phyloP scores from a whole-genome alignment of 1,284 basidiomycete species.

The Ceratobasidium sp. region DNA sequence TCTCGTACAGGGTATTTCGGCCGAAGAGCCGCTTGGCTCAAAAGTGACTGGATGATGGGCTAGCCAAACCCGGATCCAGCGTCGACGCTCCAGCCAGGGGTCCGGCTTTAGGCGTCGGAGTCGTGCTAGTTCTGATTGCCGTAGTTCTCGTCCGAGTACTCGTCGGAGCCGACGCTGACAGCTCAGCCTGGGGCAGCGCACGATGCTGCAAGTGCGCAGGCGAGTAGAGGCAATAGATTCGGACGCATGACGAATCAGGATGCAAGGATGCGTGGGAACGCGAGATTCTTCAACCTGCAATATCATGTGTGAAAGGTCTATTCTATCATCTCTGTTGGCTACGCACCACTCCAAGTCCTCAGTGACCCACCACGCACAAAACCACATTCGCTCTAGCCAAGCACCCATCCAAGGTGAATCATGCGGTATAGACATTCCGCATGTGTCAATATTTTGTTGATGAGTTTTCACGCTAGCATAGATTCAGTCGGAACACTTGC shows the following conservation, averaged over 20 bases:
- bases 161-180: not conserved
- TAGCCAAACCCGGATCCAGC: constrained; percentile 73
- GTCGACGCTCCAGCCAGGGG: constrained; percentile 71
- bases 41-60: constrained; percentile 67
- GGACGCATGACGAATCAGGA: constrained; percentile 23
- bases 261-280: not conserved
- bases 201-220: constrained; percentile 31
- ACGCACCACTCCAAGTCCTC: not conserved
- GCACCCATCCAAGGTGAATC: not conserved
- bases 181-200: constrained; percentile 42
- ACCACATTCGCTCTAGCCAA: not conserved
- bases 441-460: too few species aligned
- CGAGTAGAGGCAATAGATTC: constrained; percentile 6
- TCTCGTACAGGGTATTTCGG: constrained; percentile 83
- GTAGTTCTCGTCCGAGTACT: constrained; percentile 1
- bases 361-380: constrained; percentile 9
- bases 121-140: constrained; percentile 11
- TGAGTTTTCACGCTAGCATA: too few species aligned
- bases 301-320: not conserved
- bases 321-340: constrained; percentile 38
- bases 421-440: too few species aligned
- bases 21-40: constrained; percentile 77
- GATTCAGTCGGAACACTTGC: too few species aligned
- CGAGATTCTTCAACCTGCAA: not conserved
- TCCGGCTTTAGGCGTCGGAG: too few species aligned